phyloP scores from a whole-genome alignment of 2,329 filamentous ascomycete species.

The Alternaria triticina region DNA sequence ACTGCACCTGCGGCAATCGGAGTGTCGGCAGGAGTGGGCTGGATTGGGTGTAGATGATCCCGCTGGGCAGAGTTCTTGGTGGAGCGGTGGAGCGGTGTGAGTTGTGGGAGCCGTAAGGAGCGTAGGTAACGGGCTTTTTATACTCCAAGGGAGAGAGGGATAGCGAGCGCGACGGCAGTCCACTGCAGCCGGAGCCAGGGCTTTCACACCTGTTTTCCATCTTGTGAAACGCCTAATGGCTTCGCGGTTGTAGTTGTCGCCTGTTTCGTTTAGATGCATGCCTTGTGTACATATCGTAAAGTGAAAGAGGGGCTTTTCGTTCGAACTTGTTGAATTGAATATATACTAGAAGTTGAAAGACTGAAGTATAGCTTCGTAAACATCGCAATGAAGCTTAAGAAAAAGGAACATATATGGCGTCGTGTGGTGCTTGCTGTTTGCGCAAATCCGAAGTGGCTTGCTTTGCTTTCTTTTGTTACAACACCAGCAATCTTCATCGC shows the following conservation, averaged over 20 bases:
- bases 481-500: not conserved
- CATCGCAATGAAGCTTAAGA: not conserved
- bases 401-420: not conserved
- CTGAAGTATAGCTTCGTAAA: not conserved
- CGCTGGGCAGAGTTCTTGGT: no score
- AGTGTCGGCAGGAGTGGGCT: no score
- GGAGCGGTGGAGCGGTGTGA: no score
- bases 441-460: not conserved
- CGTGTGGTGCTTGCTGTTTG: not conserved
- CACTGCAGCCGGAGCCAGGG: not conserved
- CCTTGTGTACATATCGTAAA: not conserved
- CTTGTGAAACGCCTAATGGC: not conserved
- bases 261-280: not conserved
- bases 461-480: rapidly evolving
- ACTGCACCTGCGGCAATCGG: no score
- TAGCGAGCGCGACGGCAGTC: not conserved
- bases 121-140: not conserved
- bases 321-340: not conserved
- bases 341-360: not conserved
- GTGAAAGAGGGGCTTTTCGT: not conserved
- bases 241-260: not conserved
- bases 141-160: not conserved
- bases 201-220: not conserved
- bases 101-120: not conserved
- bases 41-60: no score